These are phyloP conservation scores for Coemansia biformis DNA, from an alignment of 192 early-diverging fungal genomes.

Conservation along the genomic window DNA sequence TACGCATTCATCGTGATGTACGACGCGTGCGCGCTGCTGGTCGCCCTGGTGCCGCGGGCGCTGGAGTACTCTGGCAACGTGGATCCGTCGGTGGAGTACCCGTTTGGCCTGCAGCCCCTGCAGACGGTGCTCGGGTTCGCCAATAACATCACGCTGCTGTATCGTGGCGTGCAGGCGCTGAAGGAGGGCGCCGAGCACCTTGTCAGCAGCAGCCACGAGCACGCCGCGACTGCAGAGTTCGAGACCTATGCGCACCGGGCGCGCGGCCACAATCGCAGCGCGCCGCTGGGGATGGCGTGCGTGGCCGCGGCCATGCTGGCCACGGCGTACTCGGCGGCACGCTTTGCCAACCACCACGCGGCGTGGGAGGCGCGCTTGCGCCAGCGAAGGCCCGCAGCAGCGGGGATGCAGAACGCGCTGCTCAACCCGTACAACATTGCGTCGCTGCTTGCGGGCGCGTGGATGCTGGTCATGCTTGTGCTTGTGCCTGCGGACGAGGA, in stretches of 20 bases:
- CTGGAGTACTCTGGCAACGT: conserved; percentile 38
- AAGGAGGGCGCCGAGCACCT: conserved; percentile 44
- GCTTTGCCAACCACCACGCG: conserved; percentile 28
- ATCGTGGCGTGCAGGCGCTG: conserved; percentile 34
- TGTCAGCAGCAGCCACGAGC: conserved; percentile 13
- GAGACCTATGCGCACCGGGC: conserved; percentile 23
- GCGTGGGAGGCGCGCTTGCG: conserved; percentile 23
- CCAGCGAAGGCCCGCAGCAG: conserved; percentile 2
- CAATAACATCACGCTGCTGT: conserved; percentile 33
- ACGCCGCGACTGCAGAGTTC: conserved; percentile 15
- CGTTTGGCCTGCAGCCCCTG: conserved; percentile 27
- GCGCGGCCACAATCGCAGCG: conserved; percentile 7
- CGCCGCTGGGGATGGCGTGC: conserved; percentile 3
- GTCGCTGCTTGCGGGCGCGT: conserved; percentile 28
- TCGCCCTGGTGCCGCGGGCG: conserved; percentile 17
- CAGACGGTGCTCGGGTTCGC: conserved; percentile 34
- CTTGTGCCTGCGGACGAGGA: conserved; percentile 23
- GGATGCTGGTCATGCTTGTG: conserved; percentile 15
- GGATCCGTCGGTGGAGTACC: conserved; percentile 12
- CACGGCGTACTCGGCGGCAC: conserved; percentile 18
- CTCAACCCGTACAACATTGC: conserved; percentile 33
- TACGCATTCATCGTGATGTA: conserved; percentile 29
- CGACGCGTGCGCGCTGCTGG: conserved; percentile 28
- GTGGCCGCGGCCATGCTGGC: conserved; percentile 13
- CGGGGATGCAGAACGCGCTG: conserved; percentile 22